Evolutionary conservation across 2,329 filamentous ascomycete genomes (phyloP), one percentile per base, ranked within the genome.

Genomic region (Epichloe baconii): DNA sequence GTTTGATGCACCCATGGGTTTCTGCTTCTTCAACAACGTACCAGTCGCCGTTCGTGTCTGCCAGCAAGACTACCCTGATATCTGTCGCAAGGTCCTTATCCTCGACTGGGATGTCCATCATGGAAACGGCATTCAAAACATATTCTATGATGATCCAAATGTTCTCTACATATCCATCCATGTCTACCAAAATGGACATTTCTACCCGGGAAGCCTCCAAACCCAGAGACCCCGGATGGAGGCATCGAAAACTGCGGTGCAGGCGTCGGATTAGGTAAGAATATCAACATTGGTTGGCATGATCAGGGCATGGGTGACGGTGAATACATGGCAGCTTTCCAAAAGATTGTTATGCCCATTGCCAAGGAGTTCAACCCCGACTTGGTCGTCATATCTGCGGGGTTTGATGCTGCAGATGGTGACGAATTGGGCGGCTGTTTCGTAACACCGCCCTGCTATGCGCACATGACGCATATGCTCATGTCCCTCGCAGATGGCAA

Each of bases 381-480:
- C 63, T 72, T 98, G 17, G 90, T 97, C 31, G 93, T 98, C 57
- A 85, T 98, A 52, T 93, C 93, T 19, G 89, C 93, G 42, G 93
- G 93, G 0, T 98, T 98, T 59, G 93, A 98, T 65, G 93, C 93
- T 15, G 93, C 93, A 0, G 87, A 86, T 56, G 93, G 93, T 12
- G 93, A 98, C 66, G 84, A 93, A 62, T 77, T 98, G 2, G 93
- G 93, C 48, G 88, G 86, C 35, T 98, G 93, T 65, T 91, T 88
- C 62, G 93, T 98, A 5, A 85, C 89, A 1, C 93, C 93, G 0
- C 71, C 82, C 4, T 95, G 93, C 63, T 98, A 97, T 64, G 88
- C 90, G 14, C 91, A 98, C 63, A 97, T 98, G 93, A 97, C 93
- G 15, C 89, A 96, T 64, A 96, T 97, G 91, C 79, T 98, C 46